Evolutionary conservation across 2,329 filamentous ascomycete genomes (phyloP).

Genomic region (Rhytidhysteron rufulum): DNA sequence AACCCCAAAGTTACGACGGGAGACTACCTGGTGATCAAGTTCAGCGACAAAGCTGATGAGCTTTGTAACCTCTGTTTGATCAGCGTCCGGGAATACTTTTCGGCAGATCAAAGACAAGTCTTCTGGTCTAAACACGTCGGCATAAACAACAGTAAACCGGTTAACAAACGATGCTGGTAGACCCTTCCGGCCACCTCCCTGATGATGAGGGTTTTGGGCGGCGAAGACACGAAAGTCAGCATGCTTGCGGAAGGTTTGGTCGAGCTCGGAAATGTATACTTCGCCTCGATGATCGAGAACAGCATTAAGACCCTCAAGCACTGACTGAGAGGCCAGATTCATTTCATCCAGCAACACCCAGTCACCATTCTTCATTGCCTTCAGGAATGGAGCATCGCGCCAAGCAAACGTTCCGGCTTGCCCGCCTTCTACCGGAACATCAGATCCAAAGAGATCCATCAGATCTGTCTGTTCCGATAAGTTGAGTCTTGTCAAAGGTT

Average conservation of each 20-base stretch:
- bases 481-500: conserved; percentile 87
- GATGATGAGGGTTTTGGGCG: conserved; percentile 95
- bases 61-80: conserved; percentile 56
- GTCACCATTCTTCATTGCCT: conserved; percentile 93
- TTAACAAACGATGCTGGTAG: conserved; percentile 95
- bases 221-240: conserved; percentile 91
- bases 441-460: conserved; percentile 95
- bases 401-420: conserved; percentile 88
- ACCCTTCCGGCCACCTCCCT: conserved; percentile 92
- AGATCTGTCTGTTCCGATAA: conserved; percentile 96
- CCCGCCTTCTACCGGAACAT: conserved; percentile 91
- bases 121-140: conserved; percentile 77
- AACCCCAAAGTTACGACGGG: conserved; percentile 50
- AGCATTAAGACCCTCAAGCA: conserved; percentile 92
- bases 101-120: conserved; percentile 80
- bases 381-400: conserved; percentile 91
- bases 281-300: conserved; percentile 95
- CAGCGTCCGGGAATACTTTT: conserved; percentile 67
- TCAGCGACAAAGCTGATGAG: conserved; percentile 77
- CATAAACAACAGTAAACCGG: conserved; percentile 95
- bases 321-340: conserved; percentile 96
- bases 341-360: conserved; percentile 98
- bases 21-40: conserved; percentile 69
- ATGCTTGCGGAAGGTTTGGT: conserved; percentile 89
- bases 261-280: conserved; percentile 91